Evolutionary conservation across 352 stramenopile species (phyloP).

Genomic region (Halophytophthora batemanensis): DNA sequence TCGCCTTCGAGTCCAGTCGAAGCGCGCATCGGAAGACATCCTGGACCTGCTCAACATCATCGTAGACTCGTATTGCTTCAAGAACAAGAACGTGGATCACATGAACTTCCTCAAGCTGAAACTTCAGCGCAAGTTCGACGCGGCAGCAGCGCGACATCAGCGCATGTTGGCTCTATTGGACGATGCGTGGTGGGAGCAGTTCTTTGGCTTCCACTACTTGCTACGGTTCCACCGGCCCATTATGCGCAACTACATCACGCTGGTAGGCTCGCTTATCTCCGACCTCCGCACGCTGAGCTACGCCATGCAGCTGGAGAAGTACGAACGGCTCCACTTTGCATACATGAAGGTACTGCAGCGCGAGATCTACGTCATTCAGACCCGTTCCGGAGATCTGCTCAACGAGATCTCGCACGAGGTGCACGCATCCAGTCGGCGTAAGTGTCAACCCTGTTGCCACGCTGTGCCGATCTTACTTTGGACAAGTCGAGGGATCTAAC

Average conservation of each 20-base stretch:
- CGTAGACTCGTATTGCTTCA: conserved; percentile 58
- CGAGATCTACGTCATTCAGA: conserved; percentile 48
- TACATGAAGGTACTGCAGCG: conserved; percentile 48
- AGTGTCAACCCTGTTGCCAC: neutral
- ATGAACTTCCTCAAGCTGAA: conserved; percentile 50
- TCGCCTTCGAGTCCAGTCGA: conserved; percentile 25
- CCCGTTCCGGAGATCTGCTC: conserved; percentile 31
- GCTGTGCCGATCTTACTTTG: neutral
- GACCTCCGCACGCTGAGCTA: conserved; percentile 40
- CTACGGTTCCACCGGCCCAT: conserved; percentile 46
- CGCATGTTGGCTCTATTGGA: conserved; percentile 37
- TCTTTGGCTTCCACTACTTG: conserved; percentile 35
- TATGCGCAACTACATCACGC: conserved; percentile 33
- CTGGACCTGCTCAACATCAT: conserved; percentile 50
- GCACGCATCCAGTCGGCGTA: conserved; percentile 17
- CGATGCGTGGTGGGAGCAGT: conserved; percentile 57
- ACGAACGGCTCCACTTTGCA: conserved; percentile 33
- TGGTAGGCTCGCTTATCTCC: conserved; percentile 33
- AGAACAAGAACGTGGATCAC: conserved; percentile 49
- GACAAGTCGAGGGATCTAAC: neutral
- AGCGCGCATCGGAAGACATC: conserved; percentile 27
- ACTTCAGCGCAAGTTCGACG: conserved; percentile 40
- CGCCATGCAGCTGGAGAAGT: conserved; percentile 46
- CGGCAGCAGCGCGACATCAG: conserved; percentile 17
- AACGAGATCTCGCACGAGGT: conserved; percentile 37